Evolutionary conservation across 169 alveolate genomes (phyloP).

Genomic region (Theileria annulata): DNA sequence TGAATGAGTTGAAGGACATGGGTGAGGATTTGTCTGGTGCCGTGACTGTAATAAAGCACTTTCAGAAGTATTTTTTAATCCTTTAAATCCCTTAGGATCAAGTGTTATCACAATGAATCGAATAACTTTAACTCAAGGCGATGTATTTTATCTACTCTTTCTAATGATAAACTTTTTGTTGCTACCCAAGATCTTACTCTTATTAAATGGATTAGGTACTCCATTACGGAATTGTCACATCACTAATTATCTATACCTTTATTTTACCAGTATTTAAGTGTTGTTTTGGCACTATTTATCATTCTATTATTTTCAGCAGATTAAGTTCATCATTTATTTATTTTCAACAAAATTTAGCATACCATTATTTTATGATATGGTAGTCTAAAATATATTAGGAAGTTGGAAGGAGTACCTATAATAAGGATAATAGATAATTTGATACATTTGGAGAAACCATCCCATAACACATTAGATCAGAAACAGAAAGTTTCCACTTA

Average conservation of each 20-base stretch:
- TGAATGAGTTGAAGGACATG: constrained; percentile 52
- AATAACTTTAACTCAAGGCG: constrained; percentile 54
- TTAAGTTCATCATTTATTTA: too few relatives aligned
- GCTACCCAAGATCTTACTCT: constrained; percentile 62
- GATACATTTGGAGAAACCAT: constrained; percentile 51
- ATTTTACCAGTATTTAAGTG: not conserved
- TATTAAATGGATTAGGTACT: constrained; percentile 44
- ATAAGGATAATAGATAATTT: constrained; percentile 54
- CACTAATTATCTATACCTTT: not conserved
- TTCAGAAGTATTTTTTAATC: constrained; percentile 33
- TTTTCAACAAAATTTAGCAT: too few relatives aligned
- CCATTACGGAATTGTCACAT: too few relatives aligned
- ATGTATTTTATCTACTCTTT: constrained; percentile 45
- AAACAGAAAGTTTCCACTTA: constrained; percentile 6
- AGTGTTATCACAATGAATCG: constrained; percentile 30
- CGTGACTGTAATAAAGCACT: constrained; percentile 26
- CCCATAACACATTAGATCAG: constrained; percentile 21
- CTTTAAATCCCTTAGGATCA: not conserved
- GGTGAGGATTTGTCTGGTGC: constrained; percentile 66
- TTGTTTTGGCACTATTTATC: too few relatives aligned
- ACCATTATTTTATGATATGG: too few relatives aligned
- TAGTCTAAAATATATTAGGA: too few relatives aligned
- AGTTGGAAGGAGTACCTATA: constrained; percentile 56
- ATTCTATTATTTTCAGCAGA: too few relatives aligned
- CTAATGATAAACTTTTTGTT: constrained; percentile 48